Base-by-base conservation (phyloP, 805 yeast species). In the Lachancea meyersii region DNA sequence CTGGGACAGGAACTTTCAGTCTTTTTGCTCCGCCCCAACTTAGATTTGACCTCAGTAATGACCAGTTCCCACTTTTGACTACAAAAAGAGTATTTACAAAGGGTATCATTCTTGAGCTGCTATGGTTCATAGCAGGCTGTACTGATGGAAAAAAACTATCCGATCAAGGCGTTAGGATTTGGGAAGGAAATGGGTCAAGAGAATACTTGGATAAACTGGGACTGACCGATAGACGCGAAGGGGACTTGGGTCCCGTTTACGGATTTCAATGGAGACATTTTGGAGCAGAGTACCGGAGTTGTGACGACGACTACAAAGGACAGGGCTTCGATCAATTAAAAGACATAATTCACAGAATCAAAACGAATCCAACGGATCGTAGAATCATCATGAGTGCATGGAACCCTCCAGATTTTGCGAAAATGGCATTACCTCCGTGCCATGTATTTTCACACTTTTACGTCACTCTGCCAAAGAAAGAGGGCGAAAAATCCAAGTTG, bases 241-340 rank as follows among this genome's bases (percentile, higher is more conserved):
- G 97, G 43, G 99, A 93, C 65, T 65, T 93, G 53, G 99, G 99
- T 1, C 98, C 99, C 1, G 97, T 93, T 2, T 93, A 93, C 61
- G 99, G 99, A 0, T 93, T 93, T 68, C 99, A 93, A 65, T 93
- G 99, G 99, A 79, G 99, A 56, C 98, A 93, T 65, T 93, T 93
- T 63, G 98, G 98, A 34, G 98, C 99, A 4, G 79, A 85, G 51
- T 93, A 93, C 61, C 70, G 58, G 24, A 88, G 87, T 42, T 86
- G 96, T 58, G 88, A 91, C 46, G 73, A 89, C 2, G 94, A 93
- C 58, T 93, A 93, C 58, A 60, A 82, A 0, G 91, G 88, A 3
- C 72, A 86, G 60, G 99, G 99, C 10, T 82, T 78, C 44, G 99
- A 93, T 61, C 99, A 93, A 68, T 70, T 93, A 28, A 76, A 79